A percentile compares a stretch with the other conserved stretches of the same genome.
These are phyloP conservation scores for Trifolium dubium DNA, from an alignment of 306 rosid genomes.

Conservation along the genomic window DNA sequence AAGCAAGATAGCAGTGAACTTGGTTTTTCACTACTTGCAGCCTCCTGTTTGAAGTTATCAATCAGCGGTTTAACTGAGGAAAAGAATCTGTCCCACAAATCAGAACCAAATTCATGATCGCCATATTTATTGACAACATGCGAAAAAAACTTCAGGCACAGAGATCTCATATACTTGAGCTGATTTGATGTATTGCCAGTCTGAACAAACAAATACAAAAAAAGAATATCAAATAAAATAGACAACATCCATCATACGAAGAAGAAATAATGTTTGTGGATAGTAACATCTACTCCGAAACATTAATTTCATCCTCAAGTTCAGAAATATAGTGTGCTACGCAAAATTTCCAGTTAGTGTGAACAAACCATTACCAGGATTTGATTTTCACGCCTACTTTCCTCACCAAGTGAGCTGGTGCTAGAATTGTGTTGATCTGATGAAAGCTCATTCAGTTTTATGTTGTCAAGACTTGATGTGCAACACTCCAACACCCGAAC, in stretches of 20 bases:
- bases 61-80: constrained; percentile 68
- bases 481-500: constrained; percentile 88
- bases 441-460: constrained; percentile 47
- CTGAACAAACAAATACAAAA: constrained; percentile 53
- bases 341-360: constrained; percentile 14
- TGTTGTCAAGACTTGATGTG: constrained; percentile 55
- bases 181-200: constrained; percentile 57
- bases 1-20: constrained; percentile 92
- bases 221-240: constrained; percentile 29
- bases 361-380: constrained; percentile 60
- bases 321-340: background rate
- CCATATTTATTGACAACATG: constrained; percentile 71
- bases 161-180: constrained; percentile 87
- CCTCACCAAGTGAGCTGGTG: constrained; percentile 38
- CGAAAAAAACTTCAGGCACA: constrained; percentile 76
- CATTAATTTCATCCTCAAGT: constrained; percentile 23
- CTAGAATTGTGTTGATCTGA: constrained; percentile 42
- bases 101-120: constrained; percentile 68
- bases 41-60: constrained; percentile 75
- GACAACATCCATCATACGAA: constrained; percentile 12
- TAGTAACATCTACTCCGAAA: constrained; percentile 19
- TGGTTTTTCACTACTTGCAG: constrained; percentile 90
- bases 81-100: constrained; percentile 84
- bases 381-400: constrained; percentile 38
- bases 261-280: background rate